Evolutionary conservation across 768 basidiomycete genomes (phyloP), one percentile per base, ranked within the genome.

Genomic region (Daedaleopsis sinensis): DNA sequence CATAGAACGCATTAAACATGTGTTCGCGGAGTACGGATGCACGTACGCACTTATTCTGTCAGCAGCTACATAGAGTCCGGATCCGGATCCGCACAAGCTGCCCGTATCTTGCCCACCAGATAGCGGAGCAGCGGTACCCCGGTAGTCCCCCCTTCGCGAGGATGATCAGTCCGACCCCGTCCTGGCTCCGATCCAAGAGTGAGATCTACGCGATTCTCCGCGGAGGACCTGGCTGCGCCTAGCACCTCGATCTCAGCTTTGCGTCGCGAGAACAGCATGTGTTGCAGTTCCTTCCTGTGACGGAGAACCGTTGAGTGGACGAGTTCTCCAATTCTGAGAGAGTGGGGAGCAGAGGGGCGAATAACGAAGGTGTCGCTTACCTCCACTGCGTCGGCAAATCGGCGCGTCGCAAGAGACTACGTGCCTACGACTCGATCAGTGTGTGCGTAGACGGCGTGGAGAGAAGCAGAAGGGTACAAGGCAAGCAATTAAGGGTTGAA

Each of bases 191-290:
- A 3, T 38, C 19, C n/a, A 52, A 21, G 19, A 21, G 42, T 24
- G 49, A 47, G 24, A 53, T 55, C 56, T 54, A 64, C 37, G 44
- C 51, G 13, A 13, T 52, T 16, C 21, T 47, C 32, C 46, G 55
- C 19, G 32, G 50, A 42, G 15, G 50, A 6, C 59, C 57, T 37
- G 44, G 43, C 39, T 53, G 65, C 53, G 43, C 67, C 74, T 38
- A 93, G 70, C 44, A 91, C 80, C 71, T 98, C 93, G 50, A 96
- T 96, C 74, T 98, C 96, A 3, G 96, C 96, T 74, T 98, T 98
- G 48, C 88, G 85, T n/a, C 91, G 84, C 5, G 76, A 79, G 69
- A 91, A 87, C 38, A 98, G 73, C 84, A 97, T 93, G 65, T 85
- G 79, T 72, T 80, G 80, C 3, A 98, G 84, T 68, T 96, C 94